These are phyloP conservation scores for Ceratobasidium sp. DNA, from an alignment of 1,284 basidiomycete genomes.

Conservation along the genomic window DNA sequence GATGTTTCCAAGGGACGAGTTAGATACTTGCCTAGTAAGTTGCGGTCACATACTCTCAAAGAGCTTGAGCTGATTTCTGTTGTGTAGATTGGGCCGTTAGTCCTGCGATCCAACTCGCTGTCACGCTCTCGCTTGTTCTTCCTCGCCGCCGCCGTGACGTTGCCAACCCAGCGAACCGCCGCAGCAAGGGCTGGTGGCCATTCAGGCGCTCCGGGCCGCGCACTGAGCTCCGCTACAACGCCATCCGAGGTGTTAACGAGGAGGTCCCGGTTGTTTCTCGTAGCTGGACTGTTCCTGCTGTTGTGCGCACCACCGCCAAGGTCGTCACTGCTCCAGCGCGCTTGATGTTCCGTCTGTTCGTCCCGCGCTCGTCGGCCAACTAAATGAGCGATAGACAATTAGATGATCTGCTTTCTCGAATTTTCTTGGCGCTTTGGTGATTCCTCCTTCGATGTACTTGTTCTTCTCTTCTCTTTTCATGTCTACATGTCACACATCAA, in stretches of 20 bases:
- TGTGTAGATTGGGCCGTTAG: conserved; percentile 30
- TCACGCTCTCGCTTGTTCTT: conserved; percentile 29
- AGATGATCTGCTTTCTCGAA: not conserved
- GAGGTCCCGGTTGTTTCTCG: conserved; percentile 27
- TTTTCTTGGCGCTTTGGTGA: not conserved
- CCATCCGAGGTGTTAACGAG: conserved; percentile 35
- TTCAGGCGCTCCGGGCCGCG: conserved; percentile 23
- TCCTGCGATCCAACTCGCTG: conserved; percentile 35
- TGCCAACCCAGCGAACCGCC: conserved; percentile 25
- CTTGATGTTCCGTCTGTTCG: conserved; percentile 34
- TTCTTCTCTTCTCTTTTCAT: conserved; percentile 23
- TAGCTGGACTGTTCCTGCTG: conserved; percentile 28
- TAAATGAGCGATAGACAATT: not conserved
- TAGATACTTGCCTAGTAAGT: conserved; percentile 35
- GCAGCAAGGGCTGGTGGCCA: conserved; percentile 28
- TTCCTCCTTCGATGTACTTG: conserved; percentile 29
- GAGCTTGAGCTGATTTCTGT: not conserved
- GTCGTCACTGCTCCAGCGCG: conserved; percentile 33
- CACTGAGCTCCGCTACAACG: conserved; percentile 34
- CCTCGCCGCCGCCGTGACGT: conserved; percentile 30
- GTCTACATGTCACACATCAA: not conserved
- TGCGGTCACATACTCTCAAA: not conserved
- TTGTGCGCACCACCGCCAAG: conserved; percentile 30
- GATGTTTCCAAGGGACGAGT: conserved; percentile 14
- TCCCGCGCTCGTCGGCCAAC: conserved; percentile 26